Percentiles rank a stretch among this genome's conserved stretches.
phyloP scores from a whole-genome alignment of 305 asterid genomes.

The Nicotiana rustica region DNA sequence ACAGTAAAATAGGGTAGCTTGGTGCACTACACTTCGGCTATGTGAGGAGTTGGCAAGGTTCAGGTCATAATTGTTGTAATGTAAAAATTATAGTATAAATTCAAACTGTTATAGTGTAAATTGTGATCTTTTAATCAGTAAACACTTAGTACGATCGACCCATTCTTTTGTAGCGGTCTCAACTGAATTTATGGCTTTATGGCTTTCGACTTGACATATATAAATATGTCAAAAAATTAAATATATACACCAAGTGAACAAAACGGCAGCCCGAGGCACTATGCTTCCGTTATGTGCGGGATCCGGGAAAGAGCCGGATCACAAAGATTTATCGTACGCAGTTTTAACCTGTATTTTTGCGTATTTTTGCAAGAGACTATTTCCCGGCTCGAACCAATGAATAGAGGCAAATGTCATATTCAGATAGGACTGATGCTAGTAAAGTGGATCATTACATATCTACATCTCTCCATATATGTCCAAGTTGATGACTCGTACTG shows the following conservation, averaged over 20 bases:
- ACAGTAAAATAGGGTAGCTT: no score
- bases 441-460: not conserved
- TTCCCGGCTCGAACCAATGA: no score
- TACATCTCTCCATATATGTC: not conserved
- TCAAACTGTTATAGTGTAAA: not conserved
- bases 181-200: not conserved
- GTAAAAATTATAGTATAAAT: not conserved
- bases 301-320: rapidly evolving
- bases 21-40: no score
- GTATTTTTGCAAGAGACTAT: no score
- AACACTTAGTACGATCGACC: not conserved
- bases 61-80: no score
- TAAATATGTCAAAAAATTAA: no score
- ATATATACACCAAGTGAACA: not conserved
- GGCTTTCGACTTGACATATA: no score
- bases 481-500: constrained; percentile 11
- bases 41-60: no score
- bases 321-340: no score
- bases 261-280: no score
- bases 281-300: no score
- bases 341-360: no score
- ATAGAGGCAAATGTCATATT: not conserved
- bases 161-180: not conserved
- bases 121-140: not conserved
- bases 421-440: not conserved